A percentile compares a stretch with the other conserved stretches of the same genome.
These are phyloP conservation scores for Fabrea salina DNA, from an alignment of 169 alveolate species.

Conservation along the genomic window DNA sequence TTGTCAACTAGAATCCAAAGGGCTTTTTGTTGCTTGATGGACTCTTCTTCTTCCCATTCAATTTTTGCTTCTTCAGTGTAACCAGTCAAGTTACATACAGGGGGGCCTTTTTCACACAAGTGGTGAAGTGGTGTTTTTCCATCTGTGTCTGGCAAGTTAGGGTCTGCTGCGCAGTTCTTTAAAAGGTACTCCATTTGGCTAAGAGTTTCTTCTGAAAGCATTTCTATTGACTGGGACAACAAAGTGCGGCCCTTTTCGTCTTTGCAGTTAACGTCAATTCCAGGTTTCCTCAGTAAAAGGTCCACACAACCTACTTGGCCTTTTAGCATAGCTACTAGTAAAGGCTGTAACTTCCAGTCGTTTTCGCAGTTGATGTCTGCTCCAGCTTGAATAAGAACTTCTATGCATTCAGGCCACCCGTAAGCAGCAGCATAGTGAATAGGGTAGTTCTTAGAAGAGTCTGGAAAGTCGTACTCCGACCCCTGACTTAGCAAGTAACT, in stretches of 20 bases:
- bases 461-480: conserved; percentile 66
- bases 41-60: conserved; percentile 25
- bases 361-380: conserved; percentile 74
- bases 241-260: conserved; percentile 81
- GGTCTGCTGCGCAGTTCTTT: conserved; percentile 65
- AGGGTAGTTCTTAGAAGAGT: conserved; percentile 75
- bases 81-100: neutral
- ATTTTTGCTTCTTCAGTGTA: conserved; percentile 24
- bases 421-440: conserved; percentile 86
- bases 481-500: conserved; percentile 65
- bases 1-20: conserved; percentile 36
- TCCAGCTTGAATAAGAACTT: conserved; percentile 68
- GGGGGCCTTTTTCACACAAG: conserved; percentile 4
- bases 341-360: conserved; percentile 79
- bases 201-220: conserved; percentile 46
- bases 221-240: conserved; percentile 53
- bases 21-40: conserved; percentile 30
- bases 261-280: conserved; percentile 75
- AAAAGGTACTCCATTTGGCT: conserved; percentile 60
- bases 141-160: conserved; percentile 63
- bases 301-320: conserved; percentile 70
- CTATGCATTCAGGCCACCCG: conserved; percentile 72
- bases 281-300: conserved; percentile 54
- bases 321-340: conserved; percentile 72
- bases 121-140: conserved; percentile 70